These are phyloP conservation scores for Dioscorea alata DNA, from an alignment of 106 monocot species.

Conservation along the genomic window DNA sequence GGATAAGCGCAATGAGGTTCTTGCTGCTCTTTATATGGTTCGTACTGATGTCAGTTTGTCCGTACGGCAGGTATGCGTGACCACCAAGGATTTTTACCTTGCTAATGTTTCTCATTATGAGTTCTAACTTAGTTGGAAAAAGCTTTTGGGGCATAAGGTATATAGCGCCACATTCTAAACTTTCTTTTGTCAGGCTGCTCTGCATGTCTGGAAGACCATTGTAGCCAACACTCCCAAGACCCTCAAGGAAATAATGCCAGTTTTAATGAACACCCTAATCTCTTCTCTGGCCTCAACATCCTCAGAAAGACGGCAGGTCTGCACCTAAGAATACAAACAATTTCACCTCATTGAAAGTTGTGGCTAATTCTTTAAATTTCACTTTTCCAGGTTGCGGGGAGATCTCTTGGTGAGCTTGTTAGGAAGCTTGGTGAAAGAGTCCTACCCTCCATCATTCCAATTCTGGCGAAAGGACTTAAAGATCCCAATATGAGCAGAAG, in stretches of 20 bases:
- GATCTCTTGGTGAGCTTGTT: slow-evolving; percentile 94
- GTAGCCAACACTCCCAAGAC: slow-evolving; percentile 98
- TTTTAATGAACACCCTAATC: slow-evolving; percentile 88
- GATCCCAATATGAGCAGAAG: slow-evolving; percentile 73
- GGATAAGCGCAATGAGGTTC: slow-evolving; percentile 86
- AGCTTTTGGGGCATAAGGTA: too few species aligned
- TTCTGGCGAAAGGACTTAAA: slow-evolving; percentile 75
- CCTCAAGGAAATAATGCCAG: slow-evolving; percentile 97
- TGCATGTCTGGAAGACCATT: slow-evolving; percentile 99
- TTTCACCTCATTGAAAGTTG: too few species aligned
- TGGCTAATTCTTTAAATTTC: too few species aligned
- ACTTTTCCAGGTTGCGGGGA: slow-evolving; percentile 73
- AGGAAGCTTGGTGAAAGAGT: slow-evolving; percentile 98
- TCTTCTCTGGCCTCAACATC: slow-evolving; percentile 91
- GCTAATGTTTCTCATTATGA: too few species aligned
- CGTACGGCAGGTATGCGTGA: slow-evolving; percentile 73
- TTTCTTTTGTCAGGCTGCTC: slow-evolving; percentile 59
- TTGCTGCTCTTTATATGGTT: slow-evolving; percentile 98
- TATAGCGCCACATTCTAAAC: too few species aligned
- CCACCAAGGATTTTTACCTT: too few species aligned
- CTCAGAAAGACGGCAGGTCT: slow-evolving; percentile 88
- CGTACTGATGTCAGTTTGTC: slow-evolving; percentile 93
- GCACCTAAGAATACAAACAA: too few species aligned
- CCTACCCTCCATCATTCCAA: slow-evolving; percentile 91
- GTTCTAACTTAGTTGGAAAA: too few species aligned